These are phyloP conservation scores for Elaeis oleifera DNA, from an alignment of 202 grass and related monocot species.

Conservation along the genomic window DNA sequence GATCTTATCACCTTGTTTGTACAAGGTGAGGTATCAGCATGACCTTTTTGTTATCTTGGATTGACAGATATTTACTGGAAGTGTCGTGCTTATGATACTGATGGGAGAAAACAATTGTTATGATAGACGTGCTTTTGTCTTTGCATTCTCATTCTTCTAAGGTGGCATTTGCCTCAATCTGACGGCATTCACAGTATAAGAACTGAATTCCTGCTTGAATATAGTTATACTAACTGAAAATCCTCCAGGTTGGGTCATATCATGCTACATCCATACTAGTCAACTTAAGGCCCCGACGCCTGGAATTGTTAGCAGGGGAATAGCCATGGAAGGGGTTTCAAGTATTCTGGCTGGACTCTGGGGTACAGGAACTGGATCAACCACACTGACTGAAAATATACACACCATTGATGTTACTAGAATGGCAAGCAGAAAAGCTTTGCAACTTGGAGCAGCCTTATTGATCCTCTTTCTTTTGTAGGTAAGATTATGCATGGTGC, in stretches of 20 bases:
- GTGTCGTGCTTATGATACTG: too few relatives aligned
- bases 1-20: too few relatives aligned
- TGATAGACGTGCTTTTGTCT: too few relatives aligned
- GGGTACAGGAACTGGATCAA: constrained; percentile 88
- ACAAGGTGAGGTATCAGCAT: too few relatives aligned
- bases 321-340: constrained; percentile 85
- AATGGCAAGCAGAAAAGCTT: constrained; percentile 71
- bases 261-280: constrained; percentile 82
- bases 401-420: constrained; percentile 82
- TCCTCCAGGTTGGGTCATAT: constrained; percentile 69
- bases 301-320: constrained; percentile 91
- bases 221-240: background rate
- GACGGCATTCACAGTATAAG: too few relatives aligned
- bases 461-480: constrained; percentile 68
- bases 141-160: too few relatives aligned
- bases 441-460: constrained; percentile 67
- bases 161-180: too few relatives aligned
- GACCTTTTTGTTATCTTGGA: too few relatives aligned
- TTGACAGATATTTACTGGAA: too few relatives aligned
- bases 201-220: too few relatives aligned
- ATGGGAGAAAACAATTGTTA: too few relatives aligned
- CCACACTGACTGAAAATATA: constrained; percentile 84
- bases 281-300: constrained; percentile 84
- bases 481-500: constrained; percentile 34
- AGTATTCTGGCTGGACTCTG: constrained; percentile 85